Conservation (phyloP, 2,329 filamentous ascomycete genomes). For the Chaetomiaceae sp. region DNA sequence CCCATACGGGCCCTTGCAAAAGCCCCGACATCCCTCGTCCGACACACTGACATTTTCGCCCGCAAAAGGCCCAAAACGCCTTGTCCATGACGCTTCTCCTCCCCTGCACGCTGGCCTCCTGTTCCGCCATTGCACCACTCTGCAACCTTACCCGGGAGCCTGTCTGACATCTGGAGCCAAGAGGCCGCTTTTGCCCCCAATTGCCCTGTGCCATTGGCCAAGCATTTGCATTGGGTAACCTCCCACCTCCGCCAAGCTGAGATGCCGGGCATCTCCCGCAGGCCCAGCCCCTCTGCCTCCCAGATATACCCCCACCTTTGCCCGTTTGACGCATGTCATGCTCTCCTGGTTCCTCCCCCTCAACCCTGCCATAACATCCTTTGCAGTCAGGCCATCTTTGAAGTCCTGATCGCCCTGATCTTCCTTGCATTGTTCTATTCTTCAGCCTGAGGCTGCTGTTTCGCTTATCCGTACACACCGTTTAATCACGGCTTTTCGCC, state of each 20-base stretch:
- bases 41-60: not conserved
- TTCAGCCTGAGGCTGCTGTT: conserved; percentile 6
- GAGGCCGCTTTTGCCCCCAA: not conserved
- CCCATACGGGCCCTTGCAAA: not conserved
- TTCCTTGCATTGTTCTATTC: conserved; percentile 16
- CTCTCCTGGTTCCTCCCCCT: not conserved
- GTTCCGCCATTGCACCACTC: not conserved
- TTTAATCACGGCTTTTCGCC: conserved; percentile 17
- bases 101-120: not conserved
- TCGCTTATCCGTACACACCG: conserved; percentile 6
- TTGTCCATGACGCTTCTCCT: not conserved
- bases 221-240: not conserved
- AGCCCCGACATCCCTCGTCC: not conserved
- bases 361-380: conserved; percentile 5
- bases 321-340: not conserved
- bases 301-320: not conserved
- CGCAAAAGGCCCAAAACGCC: not conserved
- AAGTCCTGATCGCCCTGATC: conserved; percentile 23
- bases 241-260: not conserved
- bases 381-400: conserved; percentile 19
- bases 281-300: not conserved
- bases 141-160: not conserved
- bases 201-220: conserved; percentile 10
- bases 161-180: not conserved
- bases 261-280: not conserved